These are phyloP conservation scores for Botrytis aclada DNA, from an alignment of 2,329 filamentous ascomycete genomes.

Conservation along the genomic window DNA sequence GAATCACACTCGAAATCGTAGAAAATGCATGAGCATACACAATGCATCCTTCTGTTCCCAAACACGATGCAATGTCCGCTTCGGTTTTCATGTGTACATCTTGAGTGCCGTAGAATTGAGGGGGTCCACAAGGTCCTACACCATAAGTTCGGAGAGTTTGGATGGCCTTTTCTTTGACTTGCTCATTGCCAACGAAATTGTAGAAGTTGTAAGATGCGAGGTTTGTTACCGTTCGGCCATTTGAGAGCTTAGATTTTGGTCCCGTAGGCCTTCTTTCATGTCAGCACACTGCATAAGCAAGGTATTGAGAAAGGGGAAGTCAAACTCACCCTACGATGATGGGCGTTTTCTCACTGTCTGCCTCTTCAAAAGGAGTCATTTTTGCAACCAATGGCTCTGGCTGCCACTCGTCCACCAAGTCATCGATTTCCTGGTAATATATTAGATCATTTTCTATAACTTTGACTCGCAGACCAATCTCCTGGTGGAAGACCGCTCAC, in stretches of 20 bases:
- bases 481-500: conserved; percentile 38
- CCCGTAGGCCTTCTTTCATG: conserved; percentile 67
- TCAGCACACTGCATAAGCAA: conserved; percentile 17
- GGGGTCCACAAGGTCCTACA: conserved; percentile 93
- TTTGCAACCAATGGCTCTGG: conserved; percentile 84
- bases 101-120: conserved; percentile 97
- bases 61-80: conserved; percentile 83
- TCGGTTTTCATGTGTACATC: conserved; percentile 98
- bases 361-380: conserved; percentile 70
- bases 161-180: conserved; percentile 91
- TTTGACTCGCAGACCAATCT: neutral
- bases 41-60: conserved; percentile 86
- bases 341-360: conserved; percentile 79
- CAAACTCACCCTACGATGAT: conserved; percentile 76
- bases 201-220: conserved; percentile 96
- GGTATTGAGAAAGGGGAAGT: neutral
- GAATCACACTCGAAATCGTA: conserved; percentile 95
- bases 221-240: conserved; percentile 87
- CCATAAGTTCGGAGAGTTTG: conserved; percentile 92
- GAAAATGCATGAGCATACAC: conserved; percentile 96
- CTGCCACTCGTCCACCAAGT: conserved; percentile 93
- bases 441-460: conserved; percentile 17
- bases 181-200: conserved; percentile 91
- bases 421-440: conserved; percentile 74
- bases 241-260: conserved; percentile 83